A percentile compares a stretch with the other conserved stretches of the same genome.
Evolutionary conservation across 768 basidiomycete species (phyloP).

Genomic region (Collybiopsis confluens): DNA sequence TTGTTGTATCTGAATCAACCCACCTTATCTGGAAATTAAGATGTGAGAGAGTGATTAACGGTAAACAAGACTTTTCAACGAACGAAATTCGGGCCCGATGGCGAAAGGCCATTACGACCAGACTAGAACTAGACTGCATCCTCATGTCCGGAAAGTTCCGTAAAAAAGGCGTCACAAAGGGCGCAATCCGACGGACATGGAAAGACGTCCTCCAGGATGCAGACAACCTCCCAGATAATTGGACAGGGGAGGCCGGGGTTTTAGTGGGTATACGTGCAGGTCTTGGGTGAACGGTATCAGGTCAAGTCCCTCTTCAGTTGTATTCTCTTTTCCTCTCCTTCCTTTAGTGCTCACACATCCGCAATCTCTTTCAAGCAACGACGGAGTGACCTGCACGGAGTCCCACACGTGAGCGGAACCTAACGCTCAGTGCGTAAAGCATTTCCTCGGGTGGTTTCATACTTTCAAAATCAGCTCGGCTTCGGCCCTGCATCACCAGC

Average conservation of each 20-base stretch:
- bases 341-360: no score
- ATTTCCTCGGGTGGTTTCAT: no score
- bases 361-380: neutral
- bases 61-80: neutral
- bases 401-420: neutral
- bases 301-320: neutral
- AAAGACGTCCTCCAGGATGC: slow-evolving; percentile 12
- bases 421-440: no score
- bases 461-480: no score
- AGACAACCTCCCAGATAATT: slow-evolving; percentile 12
- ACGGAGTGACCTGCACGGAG: neutral
- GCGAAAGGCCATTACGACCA: slow-evolving; percentile 11
- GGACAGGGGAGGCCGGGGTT: slow-evolving; percentile 20
- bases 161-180: slow-evolving; percentile 6
- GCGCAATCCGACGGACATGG: slow-evolving; percentile 19
- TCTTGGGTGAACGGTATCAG: neutral
- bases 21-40: slow-evolving; percentile 27
- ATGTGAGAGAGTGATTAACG: slow-evolving; percentile 20
- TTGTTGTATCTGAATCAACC: slow-evolving; percentile 23
- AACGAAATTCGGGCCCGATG: slow-evolving; percentile 13
- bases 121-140: slow-evolving; percentile 15
- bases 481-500: no score
- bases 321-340: no score
- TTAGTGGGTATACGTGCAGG: slow-evolving; percentile 26
- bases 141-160: slow-evolving; percentile 10